Evolutionary conservation across 345 rosid genomes (phyloP), one percentile per base, ranked within the genome.

Genomic region (Murraya paniculata): DNA sequence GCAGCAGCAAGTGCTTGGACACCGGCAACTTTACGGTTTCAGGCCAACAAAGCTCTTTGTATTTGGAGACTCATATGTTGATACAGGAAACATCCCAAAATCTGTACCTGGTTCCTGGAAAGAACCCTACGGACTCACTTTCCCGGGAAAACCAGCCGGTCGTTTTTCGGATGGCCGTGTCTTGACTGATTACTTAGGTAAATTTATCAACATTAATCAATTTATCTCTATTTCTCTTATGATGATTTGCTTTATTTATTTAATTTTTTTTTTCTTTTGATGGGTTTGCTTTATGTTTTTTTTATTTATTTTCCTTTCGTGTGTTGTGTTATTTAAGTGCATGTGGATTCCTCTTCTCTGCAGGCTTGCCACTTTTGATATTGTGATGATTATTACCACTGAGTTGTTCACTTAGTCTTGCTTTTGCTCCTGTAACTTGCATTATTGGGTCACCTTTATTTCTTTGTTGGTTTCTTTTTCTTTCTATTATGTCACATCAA

Each of bases 31-130:
- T 10, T 68, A 77, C 55, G 76, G 64, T 14, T 80, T 75, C 50
- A 78, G 60, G 33, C 90, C 88, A 4, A 77, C 79, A 39, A 89
- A 84, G 85, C 86, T 91, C 28, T 90, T 91, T 72, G 95, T 88
- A 24, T 91, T 91, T 53, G 95, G 95, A n/a, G 93, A 90, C 67
- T 91, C 95, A 1, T 91, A 90, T 8, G 92, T 81, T 11, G 95
- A 91, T 77, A 89, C 95, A 9, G 95, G 95, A 16, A 91, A 91
- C 86, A 67, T 62, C 80, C 33, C 75, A 2, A 85, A 69, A 59
- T 28, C 82, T 30, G 5, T 11, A 1, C 27, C 84, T 14, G 64
- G 30, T 73, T 82, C 93, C 4, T 91, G 95, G 95, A 88, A 85
- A 73, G 28, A 69, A 6, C 95, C 95, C 18, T 89, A 91, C 21